These are phyloP conservation scores for Alternaria tenuissima DNA, from an alignment of 2,329 filamentous ascomycete genomes.

Conservation along the genomic window DNA sequence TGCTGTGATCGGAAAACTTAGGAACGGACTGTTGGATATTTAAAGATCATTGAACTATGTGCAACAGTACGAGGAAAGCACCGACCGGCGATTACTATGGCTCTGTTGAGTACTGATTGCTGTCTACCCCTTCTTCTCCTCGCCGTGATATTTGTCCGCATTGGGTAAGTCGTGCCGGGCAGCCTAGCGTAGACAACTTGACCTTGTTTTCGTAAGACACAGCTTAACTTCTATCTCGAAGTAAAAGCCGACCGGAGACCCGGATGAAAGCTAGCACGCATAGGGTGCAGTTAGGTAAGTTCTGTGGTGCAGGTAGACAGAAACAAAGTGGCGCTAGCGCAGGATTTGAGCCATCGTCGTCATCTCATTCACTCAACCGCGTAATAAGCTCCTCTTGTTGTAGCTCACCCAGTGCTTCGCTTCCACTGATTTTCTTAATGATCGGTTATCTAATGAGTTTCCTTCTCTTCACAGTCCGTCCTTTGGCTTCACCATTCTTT, in stretches of 20 bases:
- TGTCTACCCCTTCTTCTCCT: slow-evolving; percentile 8
- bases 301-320: background rate
- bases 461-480: background rate
- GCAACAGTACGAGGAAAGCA: background rate
- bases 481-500: background rate
- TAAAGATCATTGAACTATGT: background rate
- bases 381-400: background rate
- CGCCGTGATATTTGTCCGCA: slow-evolving; percentile 28
- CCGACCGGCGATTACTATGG: slow-evolving; percentile 3
- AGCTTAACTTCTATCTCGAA: background rate
- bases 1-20: background rate
- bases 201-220: slow-evolving; percentile 3
- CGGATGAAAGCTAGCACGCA: background rate
- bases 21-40: background rate
- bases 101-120: slow-evolving; percentile 14
- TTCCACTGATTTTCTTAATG: background rate
- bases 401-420: background rate
- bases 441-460: background rate
- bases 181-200: slow-evolving; percentile 21
- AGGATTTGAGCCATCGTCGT: background rate
- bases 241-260: background rate
- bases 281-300: background rate
- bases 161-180: slow-evolving; percentile 30
- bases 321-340: background rate
- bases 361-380: background rate